phyloP scores from a whole-genome alignment of 2,329 filamentous ascomycete species.

The Helicocarpus griseus region DNA sequence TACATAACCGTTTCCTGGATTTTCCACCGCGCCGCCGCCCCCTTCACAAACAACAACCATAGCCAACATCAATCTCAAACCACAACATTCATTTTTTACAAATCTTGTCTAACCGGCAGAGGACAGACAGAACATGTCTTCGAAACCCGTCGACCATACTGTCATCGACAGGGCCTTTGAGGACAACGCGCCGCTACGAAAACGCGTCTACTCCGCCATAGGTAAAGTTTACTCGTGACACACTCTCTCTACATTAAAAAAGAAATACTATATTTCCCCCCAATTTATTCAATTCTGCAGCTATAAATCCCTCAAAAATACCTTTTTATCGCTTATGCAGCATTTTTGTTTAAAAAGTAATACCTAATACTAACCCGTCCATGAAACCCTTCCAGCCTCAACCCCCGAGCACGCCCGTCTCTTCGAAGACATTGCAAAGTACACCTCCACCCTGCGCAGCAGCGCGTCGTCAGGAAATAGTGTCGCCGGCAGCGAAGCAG shows the following conservation, averaged over 20 bases:
- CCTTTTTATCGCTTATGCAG: neutral
- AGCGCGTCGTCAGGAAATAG: slow-evolving; percentile 1
- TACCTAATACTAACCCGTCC: slow-evolving; percentile 1
- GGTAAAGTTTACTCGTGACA: slow-evolving; percentile 21
- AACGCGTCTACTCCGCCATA: slow-evolving; percentile 35
- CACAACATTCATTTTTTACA: neutral
- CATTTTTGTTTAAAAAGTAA: neutral
- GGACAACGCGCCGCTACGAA: slow-evolving; percentile 28
- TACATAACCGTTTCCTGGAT: too few relatives aligned
- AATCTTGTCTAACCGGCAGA: neutral
- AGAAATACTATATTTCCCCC: too few relatives aligned
- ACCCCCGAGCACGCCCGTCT: slow-evolving; percentile 31
- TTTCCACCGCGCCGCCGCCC: too few relatives aligned
- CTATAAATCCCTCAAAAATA: too few relatives aligned
- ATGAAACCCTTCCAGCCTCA: slow-evolving; percentile 16
- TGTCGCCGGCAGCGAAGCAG: slow-evolving; percentile 14
- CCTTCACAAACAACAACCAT: too few relatives aligned
- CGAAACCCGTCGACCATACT: neutral
- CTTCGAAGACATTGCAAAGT: slow-evolving; percentile 42
- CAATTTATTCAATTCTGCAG: too few relatives aligned
- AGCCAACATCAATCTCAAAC: neutral
- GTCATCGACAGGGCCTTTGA: slow-evolving; percentile 34
- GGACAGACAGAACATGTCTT: slow-evolving; percentile 3
- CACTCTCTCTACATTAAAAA: neutral
- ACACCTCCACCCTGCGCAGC: slow-evolving; percentile 31